These are phyloP conservation scores for Sorghum bicolor DNA, from an alignment of 176 grass and related monocot species.

Conservation along the genomic window DNA sequence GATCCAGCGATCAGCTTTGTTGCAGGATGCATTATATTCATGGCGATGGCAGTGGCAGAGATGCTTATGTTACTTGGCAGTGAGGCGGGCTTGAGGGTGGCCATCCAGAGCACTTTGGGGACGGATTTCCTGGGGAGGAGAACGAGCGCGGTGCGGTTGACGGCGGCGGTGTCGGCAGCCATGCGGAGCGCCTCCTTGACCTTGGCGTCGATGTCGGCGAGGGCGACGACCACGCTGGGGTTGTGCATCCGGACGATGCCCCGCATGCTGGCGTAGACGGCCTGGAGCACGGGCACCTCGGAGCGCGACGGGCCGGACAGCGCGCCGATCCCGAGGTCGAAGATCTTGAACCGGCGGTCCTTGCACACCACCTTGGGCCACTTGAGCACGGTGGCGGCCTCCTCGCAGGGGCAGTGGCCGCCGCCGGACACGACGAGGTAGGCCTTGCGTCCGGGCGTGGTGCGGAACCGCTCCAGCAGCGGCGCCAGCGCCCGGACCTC, in stretches of 20 bases:
- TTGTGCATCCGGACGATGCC: constrained; percentile 76
- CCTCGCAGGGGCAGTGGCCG: constrained; percentile 66
- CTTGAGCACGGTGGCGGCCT: constrained; percentile 60
- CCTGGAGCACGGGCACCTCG: constrained; percentile 73
- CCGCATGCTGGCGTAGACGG: constrained; percentile 80
- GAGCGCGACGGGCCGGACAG: constrained; percentile 65
- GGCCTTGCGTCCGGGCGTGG: constrained; percentile 49
- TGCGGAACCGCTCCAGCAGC: constrained; percentile 73
- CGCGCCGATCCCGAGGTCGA: constrained; percentile 74
- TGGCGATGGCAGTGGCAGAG: background rate
- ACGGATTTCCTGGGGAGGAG: constrained; percentile 58
- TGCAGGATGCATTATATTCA: background rate
- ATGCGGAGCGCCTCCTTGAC: constrained; percentile 85
- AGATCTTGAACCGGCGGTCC: constrained; percentile 93
- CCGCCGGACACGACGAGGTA: constrained; percentile 85
- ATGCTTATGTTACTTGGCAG: constrained; percentile 54
- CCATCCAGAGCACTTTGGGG: constrained; percentile 93
- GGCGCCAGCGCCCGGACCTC: constrained; percentile 75
- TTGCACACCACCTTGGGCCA: constrained; percentile 91
- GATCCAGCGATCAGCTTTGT: too few relatives aligned
- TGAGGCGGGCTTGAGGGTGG: constrained; percentile 54
- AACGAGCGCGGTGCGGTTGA: constrained; percentile 67
- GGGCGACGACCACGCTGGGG: constrained; percentile 68
- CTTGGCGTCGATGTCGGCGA: constrained; percentile 46
- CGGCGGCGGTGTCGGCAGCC: constrained; percentile 39